These are phyloP conservation scores for Aspergillus phoenicis DNA, from an alignment of 2,329 filamentous ascomycete genomes.

Conservation along the genomic window DNA sequence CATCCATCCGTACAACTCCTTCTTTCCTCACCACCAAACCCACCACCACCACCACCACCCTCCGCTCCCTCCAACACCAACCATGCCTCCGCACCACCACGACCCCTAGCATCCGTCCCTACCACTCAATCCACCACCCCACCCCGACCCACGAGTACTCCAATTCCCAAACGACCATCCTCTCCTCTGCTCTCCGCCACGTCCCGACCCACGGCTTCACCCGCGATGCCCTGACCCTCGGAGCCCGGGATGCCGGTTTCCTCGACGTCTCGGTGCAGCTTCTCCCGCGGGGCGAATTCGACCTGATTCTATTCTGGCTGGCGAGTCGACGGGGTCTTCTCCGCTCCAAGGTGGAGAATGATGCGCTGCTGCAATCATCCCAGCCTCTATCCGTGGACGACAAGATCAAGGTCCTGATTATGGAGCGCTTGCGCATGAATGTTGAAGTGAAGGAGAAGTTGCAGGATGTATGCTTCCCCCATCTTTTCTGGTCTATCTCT, in stretches of 20 bases:
- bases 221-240: conserved; percentile 68
- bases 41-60: conserved; percentile 1
- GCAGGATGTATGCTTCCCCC: conserved; percentile 69
- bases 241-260: conserved; percentile 82
- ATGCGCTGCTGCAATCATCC: conserved; percentile 26
- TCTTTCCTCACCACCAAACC: neutral
- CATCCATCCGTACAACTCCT: neutral
- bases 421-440: conserved; percentile 78
- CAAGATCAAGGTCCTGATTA: conserved; percentile 71
- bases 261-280: conserved; percentile 83
- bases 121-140: conserved; percentile 75
- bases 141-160: conserved; percentile 60
- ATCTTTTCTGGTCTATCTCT: no score
- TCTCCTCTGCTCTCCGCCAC: conserved; percentile 76
- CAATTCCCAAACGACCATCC: conserved; percentile 71
- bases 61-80: neutral
- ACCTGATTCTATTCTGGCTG: conserved; percentile 64
- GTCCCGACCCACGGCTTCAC: conserved; percentile 85
- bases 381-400: conserved; percentile 54
- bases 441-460: conserved; percentile 70
- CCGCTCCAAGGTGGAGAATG: conserved; percentile 38
- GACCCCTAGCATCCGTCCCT: conserved; percentile 53
- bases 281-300: conserved; percentile 77
- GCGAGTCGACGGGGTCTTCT: conserved; percentile 43
- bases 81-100: conserved; percentile 59